Evolutionary conservation across 1,284 basidiomycete species (phyloP).

Genomic region (Stygiomarasmius scandens): DNA sequence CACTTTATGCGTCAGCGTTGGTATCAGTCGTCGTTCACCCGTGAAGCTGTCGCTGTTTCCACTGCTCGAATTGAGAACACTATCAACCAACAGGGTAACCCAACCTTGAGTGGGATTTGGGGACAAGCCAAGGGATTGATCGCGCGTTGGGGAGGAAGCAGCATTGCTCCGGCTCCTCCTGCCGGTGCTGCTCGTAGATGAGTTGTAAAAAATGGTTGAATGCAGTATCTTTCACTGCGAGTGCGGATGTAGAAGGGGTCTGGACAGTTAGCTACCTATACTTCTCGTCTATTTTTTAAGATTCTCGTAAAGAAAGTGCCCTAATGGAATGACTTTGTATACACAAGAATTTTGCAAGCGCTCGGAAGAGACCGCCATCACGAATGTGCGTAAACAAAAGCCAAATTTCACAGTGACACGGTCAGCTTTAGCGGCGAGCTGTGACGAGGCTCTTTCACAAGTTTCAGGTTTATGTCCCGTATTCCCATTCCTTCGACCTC

Average conservation of each 20-base stretch:
- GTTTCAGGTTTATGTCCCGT: slow-evolving; percentile 73
- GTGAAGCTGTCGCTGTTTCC: slow-evolving; percentile 63
- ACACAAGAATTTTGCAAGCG: too few relatives aligned
- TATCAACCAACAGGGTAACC: slow-evolving; percentile 51
- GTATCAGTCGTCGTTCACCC: slow-evolving; percentile 91
- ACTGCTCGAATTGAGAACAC: slow-evolving; percentile 47
- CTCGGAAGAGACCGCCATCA: not conserved
- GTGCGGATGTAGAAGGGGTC: slow-evolving; percentile 4
- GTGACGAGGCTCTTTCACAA: slow-evolving; percentile 2
- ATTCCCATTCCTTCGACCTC: slow-evolving; percentile 76
- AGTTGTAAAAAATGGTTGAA: slow-evolving; percentile 16
- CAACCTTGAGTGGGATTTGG: slow-evolving; percentile 62
- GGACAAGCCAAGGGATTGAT: slow-evolving; percentile 52
- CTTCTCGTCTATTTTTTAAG: not conserved
- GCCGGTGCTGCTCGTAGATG: slow-evolving; percentile 31
- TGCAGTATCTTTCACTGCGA: not conserved
- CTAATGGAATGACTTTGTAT: not conserved
- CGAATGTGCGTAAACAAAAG: not conserved
- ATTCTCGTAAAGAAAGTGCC: not conserved
- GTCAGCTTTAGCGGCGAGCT: not conserved
- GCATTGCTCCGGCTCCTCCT: slow-evolving; percentile 35
- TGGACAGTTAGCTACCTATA: slow-evolving; percentile 1
- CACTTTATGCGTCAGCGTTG: slow-evolving; percentile 92
- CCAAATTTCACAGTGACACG: not conserved
- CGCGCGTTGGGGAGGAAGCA: slow-evolving; percentile 58